Percentiles rank a stretch among this genome's conserved stretches.
phyloP scores from a whole-genome alignment of 2,329 filamentous ascomycete genomes.

The Fusarium nodosum region DNA sequence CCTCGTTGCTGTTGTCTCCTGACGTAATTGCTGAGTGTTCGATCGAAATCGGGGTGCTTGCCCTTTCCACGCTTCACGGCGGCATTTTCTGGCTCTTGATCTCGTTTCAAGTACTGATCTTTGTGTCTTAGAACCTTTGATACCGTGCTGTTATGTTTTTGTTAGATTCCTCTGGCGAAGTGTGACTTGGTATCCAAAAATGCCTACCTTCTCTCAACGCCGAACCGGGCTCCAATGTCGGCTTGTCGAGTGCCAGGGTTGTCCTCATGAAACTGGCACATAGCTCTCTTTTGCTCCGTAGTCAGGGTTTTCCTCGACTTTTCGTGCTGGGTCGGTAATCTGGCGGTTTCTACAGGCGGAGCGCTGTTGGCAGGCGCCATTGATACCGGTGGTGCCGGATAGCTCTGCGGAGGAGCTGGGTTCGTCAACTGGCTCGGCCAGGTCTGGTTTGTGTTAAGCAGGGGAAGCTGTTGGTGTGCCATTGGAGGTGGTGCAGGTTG shows the following conservation, averaged over 20 bases:
- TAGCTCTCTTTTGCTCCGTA: constrained; percentile 87
- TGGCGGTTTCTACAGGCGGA: constrained; percentile 55
- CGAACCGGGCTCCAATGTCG: constrained; percentile 95
- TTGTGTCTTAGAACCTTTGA: constrained; percentile 96
- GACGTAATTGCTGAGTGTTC: constrained; percentile 88
- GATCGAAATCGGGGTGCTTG: constrained; percentile 90
- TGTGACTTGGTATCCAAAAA: constrained; percentile 22
- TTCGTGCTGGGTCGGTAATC: constrained; percentile 58
- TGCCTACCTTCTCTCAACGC: constrained; percentile 93
- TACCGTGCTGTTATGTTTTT: constrained; percentile 78
- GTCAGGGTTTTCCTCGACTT: constrained; percentile 90
- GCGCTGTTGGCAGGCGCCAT: constrained; percentile 71
- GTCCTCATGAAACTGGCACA: constrained; percentile 94
- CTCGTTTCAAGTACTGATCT: constrained; percentile 91
- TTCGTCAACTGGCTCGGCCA: constrained; percentile 89
- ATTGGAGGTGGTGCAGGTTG: constrained; percentile 58
- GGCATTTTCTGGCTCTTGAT: constrained; percentile 75
- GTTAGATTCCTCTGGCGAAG: constrained; percentile 49
- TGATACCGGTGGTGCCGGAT: constrained; percentile 69
- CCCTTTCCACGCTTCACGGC: constrained; percentile 86
- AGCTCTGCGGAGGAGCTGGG: constrained; percentile 67
- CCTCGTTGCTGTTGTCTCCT: constrained; percentile 84
- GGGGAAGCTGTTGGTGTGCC: constrained; percentile 72
- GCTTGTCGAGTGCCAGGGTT: constrained; percentile 94
- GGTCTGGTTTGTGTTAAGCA: constrained; percentile 72